These are phyloP conservation scores for Paraurostyla sp. DNA, from an alignment of 73 alveolate species.

Conservation along the genomic window DNA sequence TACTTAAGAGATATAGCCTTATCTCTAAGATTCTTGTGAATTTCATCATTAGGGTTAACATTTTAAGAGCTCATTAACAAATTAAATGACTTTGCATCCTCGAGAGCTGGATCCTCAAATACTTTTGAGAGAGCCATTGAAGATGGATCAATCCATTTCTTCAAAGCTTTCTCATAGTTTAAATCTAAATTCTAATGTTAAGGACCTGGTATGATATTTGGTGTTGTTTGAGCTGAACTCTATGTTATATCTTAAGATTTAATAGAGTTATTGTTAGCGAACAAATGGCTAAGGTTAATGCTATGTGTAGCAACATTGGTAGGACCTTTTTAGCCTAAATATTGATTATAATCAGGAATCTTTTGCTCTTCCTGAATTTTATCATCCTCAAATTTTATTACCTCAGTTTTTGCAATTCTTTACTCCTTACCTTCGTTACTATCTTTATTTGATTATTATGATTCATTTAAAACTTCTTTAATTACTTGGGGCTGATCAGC, in stretches of 20 bases:
- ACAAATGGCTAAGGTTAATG: no score
- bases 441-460: not conserved
- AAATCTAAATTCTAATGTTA: not conserved
- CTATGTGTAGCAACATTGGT: no score
- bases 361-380: no score
- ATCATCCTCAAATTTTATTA: no score
- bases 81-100: slow-evolving; percentile 14
- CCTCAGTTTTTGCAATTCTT: no score
- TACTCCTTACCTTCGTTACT: not conserved
- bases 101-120: not conserved
- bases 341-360: no score
- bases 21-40: not conserved
- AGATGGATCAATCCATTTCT: slow-evolving; percentile 30
- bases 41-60: not conserved
- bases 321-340: no score
- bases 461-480: no score
- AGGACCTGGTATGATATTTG: no score
- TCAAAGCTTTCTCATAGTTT: not conserved
- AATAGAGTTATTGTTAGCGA: no score
- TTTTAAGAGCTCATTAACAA: not conserved
- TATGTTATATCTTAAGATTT: slow-evolving; percentile 23
- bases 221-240: slow-evolving; percentile 37
- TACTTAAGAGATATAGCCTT: not conserved
- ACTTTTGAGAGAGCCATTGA: slow-evolving; percentile 5
- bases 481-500: no score